Evolutionary conservation across 2,329 filamentous ascomycete genomes (phyloP).

Genomic region (Verruconis gallopava): DNA sequence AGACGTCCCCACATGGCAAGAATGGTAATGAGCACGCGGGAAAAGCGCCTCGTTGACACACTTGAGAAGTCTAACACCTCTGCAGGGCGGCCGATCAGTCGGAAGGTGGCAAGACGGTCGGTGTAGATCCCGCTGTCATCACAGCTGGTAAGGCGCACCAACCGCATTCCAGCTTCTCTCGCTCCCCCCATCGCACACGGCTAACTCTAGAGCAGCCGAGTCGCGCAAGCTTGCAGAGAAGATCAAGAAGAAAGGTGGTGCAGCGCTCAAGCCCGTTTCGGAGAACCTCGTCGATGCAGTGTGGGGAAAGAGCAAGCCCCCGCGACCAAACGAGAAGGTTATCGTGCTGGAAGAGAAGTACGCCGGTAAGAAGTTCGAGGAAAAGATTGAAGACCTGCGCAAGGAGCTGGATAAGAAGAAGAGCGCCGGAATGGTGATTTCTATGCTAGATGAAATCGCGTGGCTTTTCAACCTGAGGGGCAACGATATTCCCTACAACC

Average conservation of each 20-base stretch:
- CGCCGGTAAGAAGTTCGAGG: slow-evolving; percentile 67
- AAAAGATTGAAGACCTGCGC: slow-evolving; percentile 76
- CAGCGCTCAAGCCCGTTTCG: slow-evolving; percentile 58
- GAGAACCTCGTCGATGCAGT: slow-evolving; percentile 82
- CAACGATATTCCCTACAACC: slow-evolving; percentile 92
- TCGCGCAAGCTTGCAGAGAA: slow-evolving; percentile 69
- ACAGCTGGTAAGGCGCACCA: slow-evolving; percentile 49
- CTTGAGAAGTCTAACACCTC: not conserved
- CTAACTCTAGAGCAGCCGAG: slow-evolving; percentile 35
- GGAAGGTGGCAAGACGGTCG: slow-evolving; percentile 75
- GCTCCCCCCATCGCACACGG: not conserved
- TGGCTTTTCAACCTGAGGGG: slow-evolving; percentile 98
- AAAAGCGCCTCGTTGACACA: not conserved
- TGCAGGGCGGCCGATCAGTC: slow-evolving; percentile 62
- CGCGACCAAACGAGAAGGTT: slow-evolving; percentile 62
- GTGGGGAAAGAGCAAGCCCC: slow-evolving; percentile 66
- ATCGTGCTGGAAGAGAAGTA: slow-evolving; percentile 59
- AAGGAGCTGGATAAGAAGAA: slow-evolving; percentile 66
- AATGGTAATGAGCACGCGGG: slow-evolving; percentile 77
- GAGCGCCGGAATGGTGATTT: slow-evolving; percentile 16
- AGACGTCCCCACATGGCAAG: slow-evolving; percentile 93
- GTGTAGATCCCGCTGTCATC: slow-evolving; percentile 80
- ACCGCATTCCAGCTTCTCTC: too few species aligned
- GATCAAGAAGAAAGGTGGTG: slow-evolving; percentile 74
- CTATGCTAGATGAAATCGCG: slow-evolving; percentile 90